A percentile compares a stretch with the other conserved stretches of the same genome.
phyloP scores from a whole-genome alignment of 1,139 yeast genomes.

The Diutina catenulata region DNA sequence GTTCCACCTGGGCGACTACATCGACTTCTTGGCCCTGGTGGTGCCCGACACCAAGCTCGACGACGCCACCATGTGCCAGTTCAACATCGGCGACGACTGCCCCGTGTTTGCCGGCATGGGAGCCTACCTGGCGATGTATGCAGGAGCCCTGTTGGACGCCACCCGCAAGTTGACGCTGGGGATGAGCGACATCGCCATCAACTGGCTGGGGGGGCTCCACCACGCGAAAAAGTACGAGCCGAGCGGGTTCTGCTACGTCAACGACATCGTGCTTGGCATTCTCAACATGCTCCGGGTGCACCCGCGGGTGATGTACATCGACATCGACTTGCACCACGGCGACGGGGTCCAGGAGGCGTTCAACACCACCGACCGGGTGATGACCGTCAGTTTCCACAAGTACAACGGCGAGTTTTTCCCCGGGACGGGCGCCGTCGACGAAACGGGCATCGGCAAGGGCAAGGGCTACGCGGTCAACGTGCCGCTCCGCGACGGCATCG shows the following conservation, averaged over 20 bases:
- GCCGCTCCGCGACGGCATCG: constrained; percentile 93
- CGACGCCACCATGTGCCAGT: constrained; percentile 49
- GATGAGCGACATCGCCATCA: constrained; percentile 89
- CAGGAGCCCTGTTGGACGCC: constrained; percentile 93
- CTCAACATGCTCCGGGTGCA: constrained; percentile 73
- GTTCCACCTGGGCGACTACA: constrained; percentile 83
- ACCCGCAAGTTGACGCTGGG: constrained; percentile 73
- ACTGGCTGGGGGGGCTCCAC: constrained; percentile 96
- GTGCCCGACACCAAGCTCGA: constrained; percentile 69
- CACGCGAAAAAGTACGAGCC: constrained; percentile 95
- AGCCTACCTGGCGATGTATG: constrained; percentile 74
- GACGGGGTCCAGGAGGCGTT: constrained; percentile 98
- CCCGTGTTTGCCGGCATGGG: constrained; percentile 94
- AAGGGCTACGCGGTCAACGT: constrained; percentile 80
- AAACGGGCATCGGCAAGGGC: constrained; percentile 79
- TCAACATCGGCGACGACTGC: constrained; percentile 95
- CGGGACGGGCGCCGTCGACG: constrained; percentile 86
- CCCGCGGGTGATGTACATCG: constrained; percentile 86
- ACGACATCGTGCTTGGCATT: constrained; percentile 86
- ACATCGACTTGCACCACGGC: constrained; percentile 94
- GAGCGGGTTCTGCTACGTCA: constrained; percentile 89
- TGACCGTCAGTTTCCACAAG: constrained; percentile 92
- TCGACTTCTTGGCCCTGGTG: constrained; percentile 65
- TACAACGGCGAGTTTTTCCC: constrained; percentile 95
- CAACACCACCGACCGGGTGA: constrained; percentile 87